A percentile compares a stretch with the other conserved stretches of the same genome.
phyloP scores from a whole-genome alignment of 1,284 basidiomycete species.

The Cryptococcus hybrid region DNA sequence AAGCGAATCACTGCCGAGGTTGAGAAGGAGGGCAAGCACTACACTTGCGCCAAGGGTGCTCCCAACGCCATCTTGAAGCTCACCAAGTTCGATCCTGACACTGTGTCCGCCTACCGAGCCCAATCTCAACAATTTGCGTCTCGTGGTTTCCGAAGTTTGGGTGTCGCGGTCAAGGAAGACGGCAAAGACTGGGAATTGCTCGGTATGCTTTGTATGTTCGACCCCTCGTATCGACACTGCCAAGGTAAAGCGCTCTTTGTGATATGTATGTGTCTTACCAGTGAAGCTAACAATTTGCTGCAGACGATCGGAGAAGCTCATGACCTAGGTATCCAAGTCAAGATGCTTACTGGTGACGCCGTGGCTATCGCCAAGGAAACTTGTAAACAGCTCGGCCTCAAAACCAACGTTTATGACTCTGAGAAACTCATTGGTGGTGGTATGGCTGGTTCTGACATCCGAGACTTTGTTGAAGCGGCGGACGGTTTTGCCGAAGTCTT shows the following conservation, averaged over 20 bases:
- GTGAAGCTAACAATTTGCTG: background rate
- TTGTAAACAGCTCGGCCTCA: constrained; percentile 55
- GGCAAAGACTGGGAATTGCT: constrained; percentile 56
- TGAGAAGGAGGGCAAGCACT: constrained; percentile 55
- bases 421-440: constrained; percentile 57
- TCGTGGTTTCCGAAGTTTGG: constrained; percentile 58
- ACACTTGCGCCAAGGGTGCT: constrained; percentile 58
- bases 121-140: constrained; percentile 54
- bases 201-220: constrained; percentile 53
- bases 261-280: background rate
- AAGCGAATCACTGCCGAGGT: constrained; percentile 61
- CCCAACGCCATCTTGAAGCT: constrained; percentile 59
- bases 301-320: constrained; percentile 57
- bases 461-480: constrained; percentile 58
- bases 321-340: constrained; percentile 57
- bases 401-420: constrained; percentile 59
- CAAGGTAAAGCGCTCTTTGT: constrained; percentile 19
- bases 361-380: constrained; percentile 60
- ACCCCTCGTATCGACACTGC: constrained; percentile 58
- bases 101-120: constrained; percentile 52
- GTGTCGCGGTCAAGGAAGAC: constrained; percentile 56
- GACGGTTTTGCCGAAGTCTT: constrained; percentile 61
- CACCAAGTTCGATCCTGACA: constrained; percentile 49
- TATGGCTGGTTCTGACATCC: constrained; percentile 57
- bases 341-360: constrained; percentile 62